Conservation (phyloP, 2,329 filamentous ascomycete genomes). For the Fusarium chaquense region DNA sequence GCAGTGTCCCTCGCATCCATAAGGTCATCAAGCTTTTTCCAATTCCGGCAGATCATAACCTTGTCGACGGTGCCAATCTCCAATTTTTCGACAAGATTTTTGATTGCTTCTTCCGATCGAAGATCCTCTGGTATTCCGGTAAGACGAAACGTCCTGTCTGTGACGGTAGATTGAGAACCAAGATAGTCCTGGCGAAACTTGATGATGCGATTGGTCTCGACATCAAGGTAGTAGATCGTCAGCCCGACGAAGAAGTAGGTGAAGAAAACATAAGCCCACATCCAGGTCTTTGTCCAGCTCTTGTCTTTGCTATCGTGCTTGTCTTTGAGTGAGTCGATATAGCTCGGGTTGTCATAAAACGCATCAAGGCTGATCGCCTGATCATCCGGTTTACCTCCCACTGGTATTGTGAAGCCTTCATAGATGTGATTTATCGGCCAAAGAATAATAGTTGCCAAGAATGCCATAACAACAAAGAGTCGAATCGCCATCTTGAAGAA, state of each 20-base stretch:
- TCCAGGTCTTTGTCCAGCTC: constrained; percentile 62
- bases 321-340: constrained; percentile 45
- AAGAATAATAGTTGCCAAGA: constrained; percentile 84
- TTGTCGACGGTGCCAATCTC: constrained; percentile 91
- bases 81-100: constrained; percentile 86
- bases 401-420: constrained; percentile 1
- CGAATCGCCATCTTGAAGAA: constrained; percentile 97
- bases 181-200: constrained; percentile 89
- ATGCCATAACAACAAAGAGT: constrained; percentile 81
- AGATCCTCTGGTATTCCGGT: constrained; percentile 87
- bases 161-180: constrained; percentile 93
- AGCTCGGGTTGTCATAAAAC: constrained; percentile 22
- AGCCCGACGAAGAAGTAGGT: constrained; percentile 90
- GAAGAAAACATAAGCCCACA: constrained; percentile 96
- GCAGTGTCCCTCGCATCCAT: constrained; percentile 74
- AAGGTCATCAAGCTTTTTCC: constrained; percentile 82
- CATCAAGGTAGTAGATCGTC: constrained; percentile 84
- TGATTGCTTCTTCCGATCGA: constrained; percentile 84
- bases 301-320: constrained; percentile 51
- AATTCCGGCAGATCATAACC: constrained; percentile 87
- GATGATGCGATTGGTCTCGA: constrained; percentile 87
- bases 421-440: constrained; percentile 85
- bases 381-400: background rate
- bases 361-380: background rate
- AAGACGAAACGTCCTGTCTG: constrained; percentile 91